Percentiles rank a stretch among this genome's conserved stretches.
These are phyloP conservation scores for Colletotrichum liaoningense DNA, from an alignment of 2,329 filamentous ascomycete genomes.

Conservation along the genomic window DNA sequence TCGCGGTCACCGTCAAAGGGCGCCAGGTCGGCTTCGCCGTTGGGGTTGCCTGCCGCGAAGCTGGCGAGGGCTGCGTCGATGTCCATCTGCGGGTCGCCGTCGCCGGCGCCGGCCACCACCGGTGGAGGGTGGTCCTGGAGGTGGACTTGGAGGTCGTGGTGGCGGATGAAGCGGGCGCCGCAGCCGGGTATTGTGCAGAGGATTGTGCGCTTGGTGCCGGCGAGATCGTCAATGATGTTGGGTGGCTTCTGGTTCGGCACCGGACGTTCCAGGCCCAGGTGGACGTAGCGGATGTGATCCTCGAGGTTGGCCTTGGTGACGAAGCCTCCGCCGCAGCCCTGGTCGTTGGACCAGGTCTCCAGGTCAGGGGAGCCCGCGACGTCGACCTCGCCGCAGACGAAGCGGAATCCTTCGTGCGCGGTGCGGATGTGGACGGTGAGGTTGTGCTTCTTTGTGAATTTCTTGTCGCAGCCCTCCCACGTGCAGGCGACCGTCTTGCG, in stretches of 20 bases:
- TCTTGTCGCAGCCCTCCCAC: conserved; percentile 75
- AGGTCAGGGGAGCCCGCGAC: conserved; percentile 69
- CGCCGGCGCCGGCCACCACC: neutral
- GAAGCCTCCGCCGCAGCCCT: conserved; percentile 81
- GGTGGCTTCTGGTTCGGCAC: conserved; percentile 32
- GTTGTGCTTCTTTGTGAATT: conserved; percentile 87
- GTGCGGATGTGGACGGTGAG: conserved; percentile 82
- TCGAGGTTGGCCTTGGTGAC: conserved; percentile 82
- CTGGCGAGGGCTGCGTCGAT: conserved; percentile 34
- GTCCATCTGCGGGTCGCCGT: conserved; percentile 15
- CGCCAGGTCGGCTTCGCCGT: neutral
- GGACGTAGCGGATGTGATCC: conserved; percentile 85
- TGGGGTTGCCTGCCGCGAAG: conserved; percentile 36
- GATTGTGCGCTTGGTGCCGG: conserved; percentile 57
- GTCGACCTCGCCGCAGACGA: conserved; percentile 80
- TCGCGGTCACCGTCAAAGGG: conserved; percentile 23
- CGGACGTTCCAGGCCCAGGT: conserved; percentile 71
- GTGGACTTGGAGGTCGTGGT: conserved; percentile 62
- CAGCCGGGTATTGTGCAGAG: conserved; percentile 57
- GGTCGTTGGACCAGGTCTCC: conserved; percentile 70
- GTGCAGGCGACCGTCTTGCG: conserved; percentile 76
- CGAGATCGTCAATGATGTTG: conserved; percentile 55
- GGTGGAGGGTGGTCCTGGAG: conserved; percentile 46
- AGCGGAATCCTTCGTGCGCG: conserved; percentile 81
- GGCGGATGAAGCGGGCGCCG: conserved; percentile 58